Conservation (phyloP, 2,329 filamentous ascomycete species). For the Fusarium sp. region DNA sequence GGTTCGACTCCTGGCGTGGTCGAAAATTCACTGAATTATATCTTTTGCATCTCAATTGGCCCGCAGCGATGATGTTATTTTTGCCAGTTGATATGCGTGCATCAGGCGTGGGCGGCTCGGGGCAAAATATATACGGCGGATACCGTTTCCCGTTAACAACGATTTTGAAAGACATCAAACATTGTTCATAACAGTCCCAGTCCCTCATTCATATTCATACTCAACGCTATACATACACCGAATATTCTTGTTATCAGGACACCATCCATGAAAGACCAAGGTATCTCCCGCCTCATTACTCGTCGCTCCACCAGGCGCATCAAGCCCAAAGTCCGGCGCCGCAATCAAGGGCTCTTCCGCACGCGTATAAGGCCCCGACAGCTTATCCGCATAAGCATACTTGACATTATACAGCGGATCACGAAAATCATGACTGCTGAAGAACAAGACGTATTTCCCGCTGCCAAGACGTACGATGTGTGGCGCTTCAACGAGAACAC, state of each 20-base stretch:
- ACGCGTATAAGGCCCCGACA: not conserved
- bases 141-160: not conserved
- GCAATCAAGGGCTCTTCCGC: constrained; percentile 1
- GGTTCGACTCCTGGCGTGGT: constrained; percentile 27
- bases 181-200: too few species aligned
- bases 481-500: not conserved
- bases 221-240: constrained; percentile 8
- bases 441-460: constrained; percentile 10
- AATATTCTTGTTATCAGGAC: not conserved
- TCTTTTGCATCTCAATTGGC: not conserved
- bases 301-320: constrained; percentile 12
- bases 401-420: constrained; percentile 12
- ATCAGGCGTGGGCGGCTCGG: too few species aligned
- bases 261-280: constrained; percentile 14
- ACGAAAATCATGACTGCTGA: constrained; percentile 9
- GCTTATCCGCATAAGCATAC: constrained; percentile 1
- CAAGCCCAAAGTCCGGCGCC: constrained; percentile 1
- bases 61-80: not conserved
- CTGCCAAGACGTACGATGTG: not conserved
- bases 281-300: constrained; percentile 10
- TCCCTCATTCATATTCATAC: not conserved
- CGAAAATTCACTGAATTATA: not conserved
- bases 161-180: not conserved
- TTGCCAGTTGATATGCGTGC: not conserved
- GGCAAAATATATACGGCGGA: not conserved